These are phyloP conservation scores for Monosporascus sp. DNA, from an alignment of 2,329 filamentous ascomycete genomes.

Conservation along the genomic window DNA sequence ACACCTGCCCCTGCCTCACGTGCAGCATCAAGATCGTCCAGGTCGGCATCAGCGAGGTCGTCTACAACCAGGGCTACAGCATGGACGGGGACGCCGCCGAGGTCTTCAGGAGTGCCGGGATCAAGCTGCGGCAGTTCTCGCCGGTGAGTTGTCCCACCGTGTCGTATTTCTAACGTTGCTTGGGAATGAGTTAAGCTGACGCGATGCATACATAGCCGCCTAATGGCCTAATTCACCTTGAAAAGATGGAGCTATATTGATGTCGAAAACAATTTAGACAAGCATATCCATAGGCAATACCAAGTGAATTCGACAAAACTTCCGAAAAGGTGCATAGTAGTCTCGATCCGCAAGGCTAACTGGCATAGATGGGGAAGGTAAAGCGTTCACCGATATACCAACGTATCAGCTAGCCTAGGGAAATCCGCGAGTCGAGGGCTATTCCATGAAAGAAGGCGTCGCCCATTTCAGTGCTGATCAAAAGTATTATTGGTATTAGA, in stretches of 20 bases:
- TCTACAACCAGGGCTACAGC: constrained; percentile 89
- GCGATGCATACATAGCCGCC: constrained; percentile 35
- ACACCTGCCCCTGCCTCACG: constrained; percentile 94
- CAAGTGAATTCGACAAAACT: no score
- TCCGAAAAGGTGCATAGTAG: no score
- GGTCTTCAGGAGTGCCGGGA: constrained; percentile 78
- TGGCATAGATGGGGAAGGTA: no score
- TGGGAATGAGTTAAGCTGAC: background rate
- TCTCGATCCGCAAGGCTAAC: no score
- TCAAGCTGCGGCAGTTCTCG: constrained; percentile 80
- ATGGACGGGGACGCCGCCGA: constrained; percentile 83
- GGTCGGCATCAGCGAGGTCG: constrained; percentile 91
- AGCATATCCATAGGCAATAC: background rate
- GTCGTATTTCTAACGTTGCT: background rate
- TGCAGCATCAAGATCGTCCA: constrained; percentile 99
- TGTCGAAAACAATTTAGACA: background rate
- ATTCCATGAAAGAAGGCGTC: background rate
- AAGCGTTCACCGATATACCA: background rate
- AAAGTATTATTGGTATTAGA: constrained; percentile 23
- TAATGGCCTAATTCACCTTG: constrained; percentile 50
- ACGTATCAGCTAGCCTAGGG: background rate
- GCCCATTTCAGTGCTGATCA: background rate
- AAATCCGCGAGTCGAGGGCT: background rate
- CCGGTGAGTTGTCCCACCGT: constrained; percentile 52
- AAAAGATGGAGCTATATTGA: constrained; percentile 26